Evolutionary conservation across 2,329 filamentous ascomycete species (phyloP), one percentile per base, ranked within the genome.

Genomic region (Botryotinia calthae): DNA sequence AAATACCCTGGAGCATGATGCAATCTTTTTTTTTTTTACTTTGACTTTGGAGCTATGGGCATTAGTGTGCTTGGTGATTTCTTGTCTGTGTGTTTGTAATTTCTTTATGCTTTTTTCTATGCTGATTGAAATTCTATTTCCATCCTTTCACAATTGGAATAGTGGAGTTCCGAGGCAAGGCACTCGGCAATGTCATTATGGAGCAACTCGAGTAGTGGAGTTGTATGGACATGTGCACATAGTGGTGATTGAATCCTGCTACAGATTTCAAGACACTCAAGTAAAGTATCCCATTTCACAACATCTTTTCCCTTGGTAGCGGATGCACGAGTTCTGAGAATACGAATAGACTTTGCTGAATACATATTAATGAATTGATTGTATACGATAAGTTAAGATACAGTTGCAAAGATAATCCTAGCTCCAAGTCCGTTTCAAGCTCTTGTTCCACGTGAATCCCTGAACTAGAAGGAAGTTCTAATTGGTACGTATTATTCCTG

Each of bases 61-160:
- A 63, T 44, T 63, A 63, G 61, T 63, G 61, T 63, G 61, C 61
- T 63, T 18, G 14, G 25, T 42, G 37, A 63, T 42, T 42, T 20
- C 28, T 42, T 40, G 2, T 63, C 16, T 3, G 16, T 31, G 37
- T 42, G n/a, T 25, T 42, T 42, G 34, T 6, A n/a, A 40, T 62
- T 62, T n/a, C 7, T 56, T 56, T 28, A 28, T 9, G 18, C 2
- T 18, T 8, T 62, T 40, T 8, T 61, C 7, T 4, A 20, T 40
- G 20, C 10, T 61, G 31, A 61, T 40, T 61, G 34, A 25, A 28
- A 9, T 8, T 18, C 14, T 56, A 10, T 56, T 18, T 2, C 12
- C 6, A 2, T 18, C n/a, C 18, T 28, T 56, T 9, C 2, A 54
- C 28, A 18, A 6, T 9, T 6, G 28, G 51, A 14, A 31, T 18